Conservation (phyloP, 306 rosid species). For the Pyrus bretschneideri region DNA sequence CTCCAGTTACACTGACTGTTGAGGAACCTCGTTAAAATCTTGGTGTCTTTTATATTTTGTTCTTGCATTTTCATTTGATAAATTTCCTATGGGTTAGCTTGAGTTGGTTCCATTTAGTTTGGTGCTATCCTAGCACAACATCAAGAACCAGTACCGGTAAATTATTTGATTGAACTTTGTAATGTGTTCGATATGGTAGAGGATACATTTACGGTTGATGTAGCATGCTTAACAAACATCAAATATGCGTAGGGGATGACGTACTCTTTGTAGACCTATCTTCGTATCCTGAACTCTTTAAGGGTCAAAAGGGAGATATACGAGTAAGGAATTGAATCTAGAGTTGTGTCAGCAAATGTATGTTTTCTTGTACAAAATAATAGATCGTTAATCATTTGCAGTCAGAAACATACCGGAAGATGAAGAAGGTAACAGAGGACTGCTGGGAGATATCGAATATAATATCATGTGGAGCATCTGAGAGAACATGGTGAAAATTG, state of each 20-base stretch:
- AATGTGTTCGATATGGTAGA: neutral
- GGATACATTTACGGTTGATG: constrained; percentile 11
- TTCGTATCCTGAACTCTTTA: constrained; percentile 67
- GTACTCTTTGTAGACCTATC: constrained; percentile 79
- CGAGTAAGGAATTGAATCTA: constrained; percentile 47
- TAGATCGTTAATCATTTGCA: constrained; percentile 26
- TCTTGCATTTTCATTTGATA: too few species aligned
- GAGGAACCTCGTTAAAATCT: too few species aligned
- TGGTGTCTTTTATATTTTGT: too few species aligned
- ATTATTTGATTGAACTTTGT: neutral
- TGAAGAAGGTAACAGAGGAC: constrained; percentile 82
- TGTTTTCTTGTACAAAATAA: neutral
- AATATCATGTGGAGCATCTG: neutral
- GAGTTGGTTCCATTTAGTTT: too few species aligned
- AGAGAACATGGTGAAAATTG: neutral
- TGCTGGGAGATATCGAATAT: constrained; percentile 52
- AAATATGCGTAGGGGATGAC: constrained; percentile 58
- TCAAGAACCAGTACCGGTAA: constrained; percentile 86
- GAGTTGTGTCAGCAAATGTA: constrained; percentile 2
- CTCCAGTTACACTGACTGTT: too few species aligned
- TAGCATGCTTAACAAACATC: constrained; percentile 10
- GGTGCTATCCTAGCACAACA: too few species aligned
- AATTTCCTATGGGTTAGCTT: too few species aligned
- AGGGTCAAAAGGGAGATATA: constrained; percentile 76
- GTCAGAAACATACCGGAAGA: constrained; percentile 90